Conservation (phyloP, 108 stramenopile genomes). For the Conticribra guillardii region DNA sequence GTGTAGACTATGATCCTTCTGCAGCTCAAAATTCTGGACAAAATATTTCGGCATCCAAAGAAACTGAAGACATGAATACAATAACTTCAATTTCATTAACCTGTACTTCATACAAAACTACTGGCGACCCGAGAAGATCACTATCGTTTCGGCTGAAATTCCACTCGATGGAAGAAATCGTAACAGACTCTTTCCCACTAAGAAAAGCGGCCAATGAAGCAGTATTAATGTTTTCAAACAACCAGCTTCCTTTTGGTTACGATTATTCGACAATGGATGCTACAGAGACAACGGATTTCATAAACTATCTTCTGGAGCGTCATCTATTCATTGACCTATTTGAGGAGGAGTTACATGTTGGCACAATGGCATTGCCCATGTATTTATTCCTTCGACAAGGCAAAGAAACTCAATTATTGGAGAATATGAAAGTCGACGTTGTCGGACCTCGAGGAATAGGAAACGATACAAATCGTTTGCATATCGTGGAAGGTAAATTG, state of each 20-base stretch:
- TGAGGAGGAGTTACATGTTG: slow-evolving; percentile 18
- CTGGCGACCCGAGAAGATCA: not conserved
- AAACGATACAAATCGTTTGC: not conserved
- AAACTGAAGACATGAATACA: slow-evolving; percentile 25
- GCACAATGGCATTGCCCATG: slow-evolving; percentile 25
- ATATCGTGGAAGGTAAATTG: not conserved
- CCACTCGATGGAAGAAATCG: slow-evolving; percentile 1
- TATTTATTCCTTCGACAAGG: slow-evolving; percentile 33
- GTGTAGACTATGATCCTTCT: not conserved
- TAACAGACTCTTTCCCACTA: not conserved
- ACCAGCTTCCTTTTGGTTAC: slow-evolving; percentile 18
- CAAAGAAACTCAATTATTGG: slow-evolving; percentile 8
- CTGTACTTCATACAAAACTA: slow-evolving; percentile 2
- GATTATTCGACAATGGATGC: slow-evolving; percentile 3
- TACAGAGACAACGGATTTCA: not conserved
- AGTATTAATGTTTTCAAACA: not conserved
- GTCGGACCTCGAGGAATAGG: not conserved
- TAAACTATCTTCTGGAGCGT: slow-evolving; percentile 13
- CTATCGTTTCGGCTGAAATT: slow-evolving; percentile 18
- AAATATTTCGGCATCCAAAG: slow-evolving; percentile 8
- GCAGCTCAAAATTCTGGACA: not conserved
- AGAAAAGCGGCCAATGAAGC: not conserved
- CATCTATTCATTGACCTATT: slow-evolving; percentile 25
- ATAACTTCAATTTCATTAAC: slow-evolving; percentile 9
- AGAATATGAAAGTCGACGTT: slow-evolving; percentile 31